Conservation (phyloP, 306 rosid genomes). For the Oxytropis ochrocephala region DNA sequence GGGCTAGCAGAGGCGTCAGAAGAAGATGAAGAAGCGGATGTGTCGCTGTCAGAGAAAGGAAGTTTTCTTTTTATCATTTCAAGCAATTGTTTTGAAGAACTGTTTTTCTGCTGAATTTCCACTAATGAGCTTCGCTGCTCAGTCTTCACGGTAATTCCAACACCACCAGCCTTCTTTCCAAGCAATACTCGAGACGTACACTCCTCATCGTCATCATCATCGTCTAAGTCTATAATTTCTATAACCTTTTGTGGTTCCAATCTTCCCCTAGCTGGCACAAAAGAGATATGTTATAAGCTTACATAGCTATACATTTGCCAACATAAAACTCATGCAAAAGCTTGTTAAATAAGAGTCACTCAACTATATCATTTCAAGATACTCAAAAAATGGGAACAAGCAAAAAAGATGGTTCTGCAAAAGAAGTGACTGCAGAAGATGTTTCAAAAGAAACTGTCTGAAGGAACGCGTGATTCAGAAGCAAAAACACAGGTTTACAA, state of each 20-base stretch:
- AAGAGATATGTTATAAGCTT: neutral
- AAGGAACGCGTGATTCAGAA: neutral
- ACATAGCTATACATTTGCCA: neutral
- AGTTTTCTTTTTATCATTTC: neutral
- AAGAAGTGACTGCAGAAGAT: neutral
- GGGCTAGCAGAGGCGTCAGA: neutral
- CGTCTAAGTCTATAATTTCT: neutral
- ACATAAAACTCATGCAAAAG: neutral
- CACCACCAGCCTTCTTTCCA: neutral
- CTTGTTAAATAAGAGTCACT: neutral
- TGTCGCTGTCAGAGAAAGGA: neutral
- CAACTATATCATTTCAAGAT: too few species aligned
- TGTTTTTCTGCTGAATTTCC: neutral
- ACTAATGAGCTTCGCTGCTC: neutral
- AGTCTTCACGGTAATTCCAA: neutral
- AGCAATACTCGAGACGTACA: neutral
- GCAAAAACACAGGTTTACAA: neutral
- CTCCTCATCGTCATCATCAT: neutral
- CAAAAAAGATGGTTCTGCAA: neutral
- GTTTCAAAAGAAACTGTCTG: neutral
- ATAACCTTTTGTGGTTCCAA: neutral
- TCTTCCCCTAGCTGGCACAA: constrained; percentile 8
- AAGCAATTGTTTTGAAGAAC: neutral
- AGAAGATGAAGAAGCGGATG: neutral
- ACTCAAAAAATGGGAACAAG: neutral